Percentiles rank a stretch among this genome's conserved stretches.
Evolutionary conservation across 805 yeast genomes (phyloP).

Genomic region (Maudiozyma turicensis): DNA sequence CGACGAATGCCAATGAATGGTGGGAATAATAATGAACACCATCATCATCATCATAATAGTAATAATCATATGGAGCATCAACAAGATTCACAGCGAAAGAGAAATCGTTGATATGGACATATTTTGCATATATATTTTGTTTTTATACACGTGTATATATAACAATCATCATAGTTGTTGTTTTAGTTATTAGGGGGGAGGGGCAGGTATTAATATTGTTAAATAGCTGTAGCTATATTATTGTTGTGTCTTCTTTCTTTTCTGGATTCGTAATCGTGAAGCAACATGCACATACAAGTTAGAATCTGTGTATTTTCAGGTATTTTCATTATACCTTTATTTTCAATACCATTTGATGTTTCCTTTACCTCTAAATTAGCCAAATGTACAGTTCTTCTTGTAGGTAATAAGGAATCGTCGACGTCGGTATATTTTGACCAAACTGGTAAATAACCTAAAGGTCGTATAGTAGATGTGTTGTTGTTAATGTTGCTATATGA

Average conservation of each 20-base stretch:
- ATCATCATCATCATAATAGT: constrained; percentile 5
- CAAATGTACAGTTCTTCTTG: constrained; percentile 17
- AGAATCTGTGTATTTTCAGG: constrained; percentile 23
- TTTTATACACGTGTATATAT: not conserved
- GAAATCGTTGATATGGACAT: constrained; percentile 9
- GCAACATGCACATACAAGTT: constrained; percentile 27
- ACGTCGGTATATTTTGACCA: constrained; percentile 26
- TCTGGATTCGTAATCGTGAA: constrained; percentile 26
- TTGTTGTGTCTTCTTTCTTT: constrained; percentile 21
- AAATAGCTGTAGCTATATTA: not conserved
- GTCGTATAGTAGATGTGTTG: constrained; percentile 8
- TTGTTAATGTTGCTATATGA: not conserved
- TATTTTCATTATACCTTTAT: constrained; percentile 11
- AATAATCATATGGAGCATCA: constrained; percentile 3
- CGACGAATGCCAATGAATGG: constrained; percentile 13
- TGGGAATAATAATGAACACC: constrained; percentile 4
- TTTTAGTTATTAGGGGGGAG: too few species aligned
- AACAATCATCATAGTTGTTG: not conserved
- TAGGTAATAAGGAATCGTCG: constrained; percentile 19
- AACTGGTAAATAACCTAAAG: constrained; percentile 18
- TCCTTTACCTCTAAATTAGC: constrained; percentile 23
- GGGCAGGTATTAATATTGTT: not conserved
- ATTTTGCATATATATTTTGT: not conserved
- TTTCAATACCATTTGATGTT: not conserved
- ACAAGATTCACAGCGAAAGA: constrained; percentile 10